Conservation (phyloP, 768 basidiomycete species). For the Russula brevipes region DNA sequence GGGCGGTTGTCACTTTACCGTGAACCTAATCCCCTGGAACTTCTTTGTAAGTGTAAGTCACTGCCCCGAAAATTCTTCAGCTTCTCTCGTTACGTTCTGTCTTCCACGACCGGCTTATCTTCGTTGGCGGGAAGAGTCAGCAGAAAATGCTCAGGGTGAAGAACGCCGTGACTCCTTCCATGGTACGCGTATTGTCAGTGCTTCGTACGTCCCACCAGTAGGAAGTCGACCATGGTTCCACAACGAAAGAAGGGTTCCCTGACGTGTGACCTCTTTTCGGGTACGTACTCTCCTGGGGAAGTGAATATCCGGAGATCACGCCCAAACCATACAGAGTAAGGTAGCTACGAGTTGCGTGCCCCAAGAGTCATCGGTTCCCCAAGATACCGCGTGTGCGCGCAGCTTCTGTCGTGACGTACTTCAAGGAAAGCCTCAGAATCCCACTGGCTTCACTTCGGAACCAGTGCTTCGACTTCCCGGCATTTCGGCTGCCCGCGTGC, state of each 20-base stretch:
- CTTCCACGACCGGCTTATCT: background rate
- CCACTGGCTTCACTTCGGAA: slow-evolving; percentile 1
- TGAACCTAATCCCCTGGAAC: background rate
- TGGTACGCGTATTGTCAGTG: background rate
- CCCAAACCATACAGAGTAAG: slow-evolving; percentile 6
- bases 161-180: slow-evolving; percentile 4
- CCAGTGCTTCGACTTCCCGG: background rate
- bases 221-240: background rate
- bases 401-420: slow-evolving; percentile 15
- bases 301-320: background rate
- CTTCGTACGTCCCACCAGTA: background rate
- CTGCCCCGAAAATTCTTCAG: background rate
- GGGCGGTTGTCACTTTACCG: background rate
- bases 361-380: slow-evolving; percentile 3
- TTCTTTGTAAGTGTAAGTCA: slow-evolving; percentile 6
- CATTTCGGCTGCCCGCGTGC: background rate
- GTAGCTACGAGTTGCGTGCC: background rate
- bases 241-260: background rate
- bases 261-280: slow-evolving; percentile 5
- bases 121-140: background rate
- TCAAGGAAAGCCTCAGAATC: slow-evolving; percentile 8
- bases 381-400: background rate
- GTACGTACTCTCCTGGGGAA: background rate
- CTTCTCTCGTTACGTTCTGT: background rate
- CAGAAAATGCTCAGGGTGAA: background rate